phyloP scores from a whole-genome alignment of 345 rosid genomes.

The Lumnitzera littorea region DNA sequence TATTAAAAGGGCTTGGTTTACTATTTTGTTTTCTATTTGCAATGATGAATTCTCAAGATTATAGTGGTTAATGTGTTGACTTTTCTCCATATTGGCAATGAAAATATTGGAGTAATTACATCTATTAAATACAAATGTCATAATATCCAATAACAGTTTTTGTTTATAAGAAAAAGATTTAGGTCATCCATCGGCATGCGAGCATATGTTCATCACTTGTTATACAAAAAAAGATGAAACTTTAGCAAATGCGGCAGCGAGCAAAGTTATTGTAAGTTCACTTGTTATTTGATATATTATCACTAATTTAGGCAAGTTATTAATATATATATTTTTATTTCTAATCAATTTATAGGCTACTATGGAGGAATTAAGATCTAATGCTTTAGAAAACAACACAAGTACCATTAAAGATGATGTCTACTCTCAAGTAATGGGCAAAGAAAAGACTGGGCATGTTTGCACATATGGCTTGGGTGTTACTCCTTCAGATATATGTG shows the following conservation, averaged over 20 bases:
- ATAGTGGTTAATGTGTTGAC: no score
- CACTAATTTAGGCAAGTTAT: not conserved
- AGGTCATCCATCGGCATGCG: not conserved
- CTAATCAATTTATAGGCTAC: not conserved
- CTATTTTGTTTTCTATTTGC: no score
- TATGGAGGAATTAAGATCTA: not conserved
- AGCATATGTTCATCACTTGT: slow-evolving; percentile 5
- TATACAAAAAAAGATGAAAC: no score
- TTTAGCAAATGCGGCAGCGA: not conserved
- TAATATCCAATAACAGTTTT: no score
- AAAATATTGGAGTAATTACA: no score
- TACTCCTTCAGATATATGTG: not conserved
- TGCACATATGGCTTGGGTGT: not conserved
- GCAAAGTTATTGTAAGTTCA: slow-evolving; percentile 4
- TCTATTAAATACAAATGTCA: no score
- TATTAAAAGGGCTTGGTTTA: no score
- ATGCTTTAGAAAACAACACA: not conserved
- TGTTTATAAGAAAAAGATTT: not conserved
- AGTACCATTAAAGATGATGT: not conserved
- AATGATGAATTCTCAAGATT: no score
- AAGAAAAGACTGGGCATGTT: slow-evolving; percentile 1
- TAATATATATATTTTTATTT: not conserved
- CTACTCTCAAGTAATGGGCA: slow-evolving; percentile 5
- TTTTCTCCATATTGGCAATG: no score
- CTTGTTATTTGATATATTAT: no score